Evolutionary conservation across 2,329 filamentous ascomycete genomes (phyloP).

Genomic region (Lachnellula arida): DNA sequence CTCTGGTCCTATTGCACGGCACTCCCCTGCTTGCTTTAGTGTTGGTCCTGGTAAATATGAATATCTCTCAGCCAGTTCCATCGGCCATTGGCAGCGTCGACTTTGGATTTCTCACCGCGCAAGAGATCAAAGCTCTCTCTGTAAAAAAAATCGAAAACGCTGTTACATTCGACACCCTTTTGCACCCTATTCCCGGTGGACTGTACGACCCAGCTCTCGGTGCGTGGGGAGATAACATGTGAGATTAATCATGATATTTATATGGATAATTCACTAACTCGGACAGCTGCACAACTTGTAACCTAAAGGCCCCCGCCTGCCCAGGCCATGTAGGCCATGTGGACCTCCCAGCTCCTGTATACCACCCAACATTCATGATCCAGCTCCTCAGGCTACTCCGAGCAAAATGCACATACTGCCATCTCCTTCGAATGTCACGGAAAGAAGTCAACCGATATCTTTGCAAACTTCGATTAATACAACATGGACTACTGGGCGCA

Average conservation of each 20-base stretch:
- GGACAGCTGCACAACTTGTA: conserved; percentile 83
- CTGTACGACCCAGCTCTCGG: conserved; percentile 90
- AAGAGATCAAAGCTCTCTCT: conserved; percentile 83
- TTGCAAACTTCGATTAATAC: conserved; percentile 81
- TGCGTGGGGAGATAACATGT: conserved; percentile 82
- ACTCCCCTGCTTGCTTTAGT: conserved; percentile 4
- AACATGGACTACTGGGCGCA: conserved; percentile 73
- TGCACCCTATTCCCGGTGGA: conserved; percentile 85
- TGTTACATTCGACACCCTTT: conserved; percentile 86
- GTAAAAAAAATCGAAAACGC: conserved; percentile 93
- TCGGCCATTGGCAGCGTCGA: conserved; percentile 83
- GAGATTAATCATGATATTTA: conserved; percentile 35
- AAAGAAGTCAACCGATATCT: conserved; percentile 71
- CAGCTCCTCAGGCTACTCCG: conserved; percentile 81
- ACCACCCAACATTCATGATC: conserved; percentile 96
- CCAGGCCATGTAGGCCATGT: conserved; percentile 95
- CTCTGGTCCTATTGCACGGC: background rate
- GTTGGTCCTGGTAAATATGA: conserved; percentile 44
- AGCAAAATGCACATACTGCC: conserved; percentile 87
- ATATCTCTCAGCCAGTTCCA: conserved; percentile 74
- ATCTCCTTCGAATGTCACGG: conserved; percentile 74
- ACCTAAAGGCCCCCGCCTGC: conserved; percentile 74
- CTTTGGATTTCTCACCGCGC: conserved; percentile 76
- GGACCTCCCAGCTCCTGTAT: conserved; percentile 86
- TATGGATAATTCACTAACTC: conserved; percentile 12